phyloP scores from a whole-genome alignment of 306 rosid species.

The Glycyrrhiza uralensis region DNA sequence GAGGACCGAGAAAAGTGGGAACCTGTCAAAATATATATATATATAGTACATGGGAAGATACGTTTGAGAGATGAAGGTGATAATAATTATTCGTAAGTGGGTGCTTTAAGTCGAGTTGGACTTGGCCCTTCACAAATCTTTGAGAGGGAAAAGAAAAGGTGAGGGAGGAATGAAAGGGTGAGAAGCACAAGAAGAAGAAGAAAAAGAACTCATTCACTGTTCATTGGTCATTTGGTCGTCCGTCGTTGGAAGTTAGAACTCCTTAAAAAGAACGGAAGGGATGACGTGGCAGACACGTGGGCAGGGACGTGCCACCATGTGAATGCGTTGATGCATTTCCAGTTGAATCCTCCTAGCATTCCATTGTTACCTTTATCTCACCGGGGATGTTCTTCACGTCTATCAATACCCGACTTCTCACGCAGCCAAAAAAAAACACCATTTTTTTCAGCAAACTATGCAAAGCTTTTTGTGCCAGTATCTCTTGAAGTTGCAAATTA shows the following conservation, averaged over 20 bases:
- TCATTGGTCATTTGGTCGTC: slow-evolving; percentile 7
- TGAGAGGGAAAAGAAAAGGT: slow-evolving; percentile 32
- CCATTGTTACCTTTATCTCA: not conserved
- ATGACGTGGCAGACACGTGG: slow-evolving; percentile 52
- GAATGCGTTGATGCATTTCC: slow-evolving; percentile 24
- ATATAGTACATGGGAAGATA: slow-evolving; percentile 34
- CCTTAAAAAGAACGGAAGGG: slow-evolving; percentile 25
- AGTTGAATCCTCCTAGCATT: not conserved
- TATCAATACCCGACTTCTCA: not conserved
- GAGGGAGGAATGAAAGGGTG: not conserved
- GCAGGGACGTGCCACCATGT: slow-evolving; percentile 25
- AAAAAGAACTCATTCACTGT: not conserved
- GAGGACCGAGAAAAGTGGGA: slow-evolving; percentile 38
- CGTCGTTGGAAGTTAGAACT: not conserved
- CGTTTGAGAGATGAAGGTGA: no score
- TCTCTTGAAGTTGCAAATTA: not conserved
- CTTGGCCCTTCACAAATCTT: not conserved
- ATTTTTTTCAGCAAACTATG: no score
- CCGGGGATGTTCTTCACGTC: slow-evolving; percentile 49
- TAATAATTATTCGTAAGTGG: slow-evolving; percentile 18
- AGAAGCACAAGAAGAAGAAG: not conserved
- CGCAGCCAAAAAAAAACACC: no score
- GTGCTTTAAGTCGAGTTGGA: slow-evolving; percentile 10
- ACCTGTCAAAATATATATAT: slow-evolving; percentile 31
- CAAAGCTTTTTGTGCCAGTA: not conserved